Evolutionary conservation across 805 yeast genomes (phyloP).

Genomic region (Metschnikowia corniflorae): DNA sequence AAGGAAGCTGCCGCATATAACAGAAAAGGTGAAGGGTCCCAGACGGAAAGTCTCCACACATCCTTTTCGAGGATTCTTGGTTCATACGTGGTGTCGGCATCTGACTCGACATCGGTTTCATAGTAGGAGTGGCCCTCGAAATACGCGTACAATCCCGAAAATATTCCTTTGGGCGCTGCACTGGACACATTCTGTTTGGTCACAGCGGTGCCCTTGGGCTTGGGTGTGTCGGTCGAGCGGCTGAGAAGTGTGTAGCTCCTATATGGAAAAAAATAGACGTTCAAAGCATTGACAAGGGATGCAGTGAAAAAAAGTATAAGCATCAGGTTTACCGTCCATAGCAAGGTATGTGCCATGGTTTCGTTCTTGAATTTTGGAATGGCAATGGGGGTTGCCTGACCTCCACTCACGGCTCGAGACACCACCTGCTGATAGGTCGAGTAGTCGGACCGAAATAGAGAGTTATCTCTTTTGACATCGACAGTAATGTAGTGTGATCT

Average conservation of each 20-base stretch:
- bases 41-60: constrained; percentile 56
- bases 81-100: constrained; percentile 23
- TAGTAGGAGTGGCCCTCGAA: constrained; percentile 16
- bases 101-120: constrained; percentile 18
- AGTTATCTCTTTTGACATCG: constrained; percentile 27
- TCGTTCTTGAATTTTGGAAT: constrained; percentile 6
- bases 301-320: constrained; percentile 13
- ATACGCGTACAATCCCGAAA: constrained; percentile 11
- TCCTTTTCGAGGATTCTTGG: constrained; percentile 24
- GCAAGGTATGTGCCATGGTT: constrained; percentile 11
- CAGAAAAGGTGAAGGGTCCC: constrained; percentile 65
- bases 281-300: constrained; percentile 18
- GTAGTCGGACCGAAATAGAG: constrained; percentile 34
- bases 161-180: constrained; percentile 11
- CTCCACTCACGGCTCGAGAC: constrained; percentile 15
- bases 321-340: constrained; percentile 18
- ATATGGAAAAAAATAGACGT: constrained; percentile 17
- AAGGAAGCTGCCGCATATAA: constrained; percentile 49
- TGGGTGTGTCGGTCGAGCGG: constrained; percentile 16
- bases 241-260: constrained; percentile 33
- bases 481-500: constrained; percentile 25
- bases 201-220: constrained; percentile 28
- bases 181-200: constrained; percentile 13
- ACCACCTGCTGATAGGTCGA: constrained; percentile 31
- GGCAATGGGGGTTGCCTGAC: constrained; percentile 1